phyloP scores from a whole-genome alignment of 1,284 basidiomycete genomes.

The Ustilago esculenta region DNA sequence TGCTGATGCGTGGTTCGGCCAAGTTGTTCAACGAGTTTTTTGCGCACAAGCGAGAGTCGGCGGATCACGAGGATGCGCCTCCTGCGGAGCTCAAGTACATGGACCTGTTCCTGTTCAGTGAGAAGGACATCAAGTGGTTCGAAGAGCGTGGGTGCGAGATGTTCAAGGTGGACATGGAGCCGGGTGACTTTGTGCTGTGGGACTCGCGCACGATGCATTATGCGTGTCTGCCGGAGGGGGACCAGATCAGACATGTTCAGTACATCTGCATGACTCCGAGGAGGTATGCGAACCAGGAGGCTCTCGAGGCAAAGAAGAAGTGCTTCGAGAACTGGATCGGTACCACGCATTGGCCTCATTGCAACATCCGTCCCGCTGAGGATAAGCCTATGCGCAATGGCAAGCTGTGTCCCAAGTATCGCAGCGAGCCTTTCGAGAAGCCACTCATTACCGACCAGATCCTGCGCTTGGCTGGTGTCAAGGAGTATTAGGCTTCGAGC shows the following conservation, averaged over 20 bases:
- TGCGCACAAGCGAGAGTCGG: constrained; percentile 42
- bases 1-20: constrained; percentile 67
- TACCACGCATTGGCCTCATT: constrained; percentile 24
- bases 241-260: constrained; percentile 30
- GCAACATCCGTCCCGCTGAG: constrained; percentile 16
- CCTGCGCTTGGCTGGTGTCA: constrained; percentile 11
- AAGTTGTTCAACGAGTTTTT: constrained; percentile 68
- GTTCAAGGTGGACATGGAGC: constrained; percentile 56
- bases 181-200: constrained; percentile 61
- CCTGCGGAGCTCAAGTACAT: constrained; percentile 14
- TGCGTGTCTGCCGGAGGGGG: constrained; percentile 14
- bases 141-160: constrained; percentile 55
- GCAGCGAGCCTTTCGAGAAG: constrained; percentile 17
- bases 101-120: constrained; percentile 65
- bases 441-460: constrained; percentile 15
- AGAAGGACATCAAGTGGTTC: constrained; percentile 59
- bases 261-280: constrained; percentile 23
- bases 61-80: constrained; percentile 57
- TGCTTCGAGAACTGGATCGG: constrained; percentile 21
- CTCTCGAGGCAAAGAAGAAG: constrained; percentile 12
- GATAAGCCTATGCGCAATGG: constrained; percentile 9
- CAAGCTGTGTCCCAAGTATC: constrained; percentile 20
- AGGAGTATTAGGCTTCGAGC: constrained; percentile 12
- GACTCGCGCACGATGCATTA: constrained; percentile 52
- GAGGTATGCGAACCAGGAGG: constrained; percentile 6